A percentile compares a stretch with the other conserved stretches of the same genome.
Evolutionary conservation across 106 monocot genomes (phyloP).

Genomic region (Dactylorhiza incarnata): DNA sequence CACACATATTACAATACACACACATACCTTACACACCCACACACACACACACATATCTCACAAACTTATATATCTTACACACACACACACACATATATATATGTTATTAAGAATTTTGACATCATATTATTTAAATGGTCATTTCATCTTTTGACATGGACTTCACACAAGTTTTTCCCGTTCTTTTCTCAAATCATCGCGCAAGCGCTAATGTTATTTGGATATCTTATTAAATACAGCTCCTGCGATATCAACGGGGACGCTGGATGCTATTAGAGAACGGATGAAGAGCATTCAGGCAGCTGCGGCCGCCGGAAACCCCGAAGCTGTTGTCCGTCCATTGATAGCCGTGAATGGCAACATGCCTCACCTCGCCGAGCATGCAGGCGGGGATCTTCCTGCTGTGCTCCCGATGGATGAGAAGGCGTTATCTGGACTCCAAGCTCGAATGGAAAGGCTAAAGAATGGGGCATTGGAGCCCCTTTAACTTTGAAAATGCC

Average conservation of each 20-base stretch:
- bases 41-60: no score
- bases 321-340: constrained; percentile 38
- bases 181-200: no score
- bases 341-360: constrained; percentile 46
- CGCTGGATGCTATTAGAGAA: constrained; percentile 79
- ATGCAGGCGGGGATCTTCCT: constrained; percentile 21
- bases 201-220: background rate
- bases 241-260: constrained; percentile 54
- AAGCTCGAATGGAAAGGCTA: constrained; percentile 97
- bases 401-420: constrained; percentile 82
- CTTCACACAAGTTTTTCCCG: no score
- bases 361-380: constrained; percentile 20
- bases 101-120: no score
- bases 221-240: constrained; percentile 12
- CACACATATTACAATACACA: no score
- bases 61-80: no score
- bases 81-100: no score
- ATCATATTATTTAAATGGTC: no score
- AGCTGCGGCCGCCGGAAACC: constrained; percentile 59
- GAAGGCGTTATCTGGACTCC: constrained; percentile 84
- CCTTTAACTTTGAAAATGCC: constrained; percentile 23
- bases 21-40: no score
- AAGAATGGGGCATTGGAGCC: constrained; percentile 82
- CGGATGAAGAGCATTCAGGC: constrained; percentile 97
- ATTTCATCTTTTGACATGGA: no score